Base-by-base conservation (phyloP, 2,329 filamentous ascomycete species). In the Fusarium musae region DNA sequence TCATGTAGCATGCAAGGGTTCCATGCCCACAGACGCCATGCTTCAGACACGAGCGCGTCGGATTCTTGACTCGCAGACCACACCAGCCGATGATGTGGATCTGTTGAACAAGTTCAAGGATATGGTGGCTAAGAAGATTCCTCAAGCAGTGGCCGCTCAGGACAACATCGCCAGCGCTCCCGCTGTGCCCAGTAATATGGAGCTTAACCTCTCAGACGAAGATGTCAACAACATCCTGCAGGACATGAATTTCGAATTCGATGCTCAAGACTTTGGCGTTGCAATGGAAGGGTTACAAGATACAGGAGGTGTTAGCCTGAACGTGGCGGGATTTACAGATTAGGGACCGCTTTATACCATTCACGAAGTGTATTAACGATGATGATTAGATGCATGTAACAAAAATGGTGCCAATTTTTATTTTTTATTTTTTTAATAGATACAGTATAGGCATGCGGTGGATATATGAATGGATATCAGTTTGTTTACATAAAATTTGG, bases 71-170 rank as follows among this genome's bases (percentile, higher is more conserved):
- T 79, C 83, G 36, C 76, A 82, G 9, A 76, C 74, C 9, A 91
- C 89, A 3, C 81, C 89, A 11, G 89, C 88, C 1, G 89, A 91
- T 52, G 88, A 91, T 73, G 73, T 78, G 1, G 80, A 84, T 5
- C 79, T 91, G 23, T 78, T 91, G 58, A 82, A 79, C 28, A 89
- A 87, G 77, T 91, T 91, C 80, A 88, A 86, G 80, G 79, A 80
- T 3, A 82, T 85, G 75, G 81, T 88, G 72, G 71, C 75, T 42
- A 75, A 77, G 43, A 81, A 80, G 61, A 50, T 79, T 19, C 71
- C 78, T 16, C 62, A 70, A 11, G 70, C 68, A 21, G 49, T 63
- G 15, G 59, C 73, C 12, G 50, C 72, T 5, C 64, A 72, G 11
- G 59, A 67, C 23, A 28, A 47, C 9, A 26, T 44, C 23, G 53